These are phyloP conservation scores for Capillidium rhysosporum DNA, from an alignment of 371 early-diverging fungal species.

Conservation along the genomic window DNA sequence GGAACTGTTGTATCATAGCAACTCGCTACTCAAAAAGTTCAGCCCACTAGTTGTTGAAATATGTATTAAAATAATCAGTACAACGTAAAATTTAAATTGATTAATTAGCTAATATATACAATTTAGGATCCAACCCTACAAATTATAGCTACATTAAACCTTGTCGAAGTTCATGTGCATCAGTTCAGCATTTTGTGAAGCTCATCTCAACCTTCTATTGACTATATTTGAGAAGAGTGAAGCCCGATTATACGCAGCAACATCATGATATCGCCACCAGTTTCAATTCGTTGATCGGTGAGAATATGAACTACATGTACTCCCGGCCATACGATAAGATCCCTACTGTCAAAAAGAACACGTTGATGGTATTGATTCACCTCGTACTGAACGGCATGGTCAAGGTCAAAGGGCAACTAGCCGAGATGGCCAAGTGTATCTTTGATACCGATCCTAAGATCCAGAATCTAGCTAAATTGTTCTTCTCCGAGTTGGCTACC, in stretches of 20 bases:
- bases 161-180: slow-evolving; percentile 93
- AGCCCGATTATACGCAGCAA: slow-evolving; percentile 67
- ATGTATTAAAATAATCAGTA: slow-evolving; percentile 62
- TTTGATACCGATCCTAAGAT: slow-evolving; percentile 74
- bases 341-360: slow-evolving; percentile 69
- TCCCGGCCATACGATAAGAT: slow-evolving; percentile 66
- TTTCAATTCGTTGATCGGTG: slow-evolving; percentile 85
- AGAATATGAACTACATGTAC: slow-evolving; percentile 81
- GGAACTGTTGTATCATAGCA: slow-evolving; percentile 62
- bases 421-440: slow-evolving; percentile 91
- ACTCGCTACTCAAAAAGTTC: slow-evolving; percentile 54
- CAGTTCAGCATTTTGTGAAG: slow-evolving; percentile 77
- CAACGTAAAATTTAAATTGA: slow-evolving; percentile 23
- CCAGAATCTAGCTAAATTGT: slow-evolving; percentile 73
- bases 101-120: neutral
- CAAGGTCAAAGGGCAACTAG: slow-evolving; percentile 92
- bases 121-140: slow-evolving; percentile 56
- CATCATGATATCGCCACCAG: slow-evolving; percentile 85
- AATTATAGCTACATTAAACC: slow-evolving; percentile 55
- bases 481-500: slow-evolving; percentile 84
- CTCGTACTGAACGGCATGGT: slow-evolving; percentile 95
- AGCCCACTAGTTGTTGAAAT: slow-evolving; percentile 65
- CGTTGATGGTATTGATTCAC: slow-evolving; percentile 93
- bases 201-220: slow-evolving; percentile 73
- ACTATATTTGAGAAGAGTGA: slow-evolving; percentile 67